Conservation (phyloP, 495 filamentous ascomycete species). For the Penicillium simplicissimum region DNA sequence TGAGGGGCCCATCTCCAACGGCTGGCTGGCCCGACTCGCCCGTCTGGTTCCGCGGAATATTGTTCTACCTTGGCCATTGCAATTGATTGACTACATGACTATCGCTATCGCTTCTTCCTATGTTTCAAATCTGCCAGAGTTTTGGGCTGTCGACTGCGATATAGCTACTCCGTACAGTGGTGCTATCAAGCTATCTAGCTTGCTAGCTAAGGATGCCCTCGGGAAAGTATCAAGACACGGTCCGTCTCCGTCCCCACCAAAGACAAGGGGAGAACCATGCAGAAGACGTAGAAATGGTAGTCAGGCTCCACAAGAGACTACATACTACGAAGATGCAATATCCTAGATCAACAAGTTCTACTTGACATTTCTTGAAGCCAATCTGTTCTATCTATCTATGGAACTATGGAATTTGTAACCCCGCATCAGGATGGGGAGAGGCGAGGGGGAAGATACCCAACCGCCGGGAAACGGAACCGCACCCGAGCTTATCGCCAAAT, state of each 20-base stretch:
- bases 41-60: background rate
- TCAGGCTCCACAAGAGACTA: background rate
- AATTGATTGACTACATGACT: background rate
- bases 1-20: slow-evolving; percentile 26
- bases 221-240: background rate
- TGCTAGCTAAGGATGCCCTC: background rate
- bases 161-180: too few species aligned
- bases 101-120: background rate
- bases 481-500: background rate
- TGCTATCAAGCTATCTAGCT: background rate
- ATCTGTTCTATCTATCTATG: background rate
- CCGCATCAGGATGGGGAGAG: background rate
- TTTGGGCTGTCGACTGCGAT: background rate
- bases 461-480: background rate
- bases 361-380: background rate
- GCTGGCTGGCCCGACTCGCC: slow-evolving; percentile 17
- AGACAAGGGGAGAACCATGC: background rate
- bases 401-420: background rate
- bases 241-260: background rate
- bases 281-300: background rate
- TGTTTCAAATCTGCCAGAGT: background rate
- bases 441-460: background rate
- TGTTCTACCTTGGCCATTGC: background rate
- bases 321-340: background rate
- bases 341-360: background rate